Percentiles rank a stretch among this genome's conserved stretches.
These are phyloP conservation scores for Cymbopogon citratus DNA, from an alignment of 176 grass and related monocot species.

Conservation along the genomic window DNA sequence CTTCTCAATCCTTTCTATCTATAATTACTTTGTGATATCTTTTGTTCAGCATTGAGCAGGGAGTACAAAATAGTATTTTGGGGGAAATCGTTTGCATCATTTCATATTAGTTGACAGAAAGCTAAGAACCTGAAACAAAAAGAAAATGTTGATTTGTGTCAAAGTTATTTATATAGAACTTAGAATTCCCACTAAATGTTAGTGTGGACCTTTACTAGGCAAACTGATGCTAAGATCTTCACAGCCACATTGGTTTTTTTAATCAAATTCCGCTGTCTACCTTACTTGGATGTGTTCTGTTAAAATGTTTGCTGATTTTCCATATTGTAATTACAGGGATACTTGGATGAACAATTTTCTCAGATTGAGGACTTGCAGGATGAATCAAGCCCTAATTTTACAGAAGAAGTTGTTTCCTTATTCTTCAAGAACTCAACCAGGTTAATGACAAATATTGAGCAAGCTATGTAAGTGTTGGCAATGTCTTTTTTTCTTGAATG, in stretches of 20 bases:
- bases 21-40: background rate
- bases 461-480: constrained; percentile 56
- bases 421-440: constrained; percentile 80
- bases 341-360: constrained; percentile 89
- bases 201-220: background rate
- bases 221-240: background rate
- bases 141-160: constrained; percentile 5
- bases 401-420: constrained; percentile 80
- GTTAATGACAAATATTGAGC: constrained; percentile 71
- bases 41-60: background rate
- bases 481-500: background rate
- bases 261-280: background rate
- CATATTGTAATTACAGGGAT: constrained; percentile 49
- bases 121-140: constrained; percentile 20
- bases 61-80: background rate
- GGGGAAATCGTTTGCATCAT: background rate
- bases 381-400: constrained; percentile 86
- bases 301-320: background rate
- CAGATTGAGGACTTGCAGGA: constrained; percentile 90
- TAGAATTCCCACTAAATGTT: background rate
- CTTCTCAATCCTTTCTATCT: background rate
- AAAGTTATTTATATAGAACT: background rate
- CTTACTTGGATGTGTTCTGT: background rate
- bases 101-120: background rate
- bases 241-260: background rate